Conservation (phyloP, 2,329 filamentous ascomycete species). For the Thielaviopsis cerberus region DNA sequence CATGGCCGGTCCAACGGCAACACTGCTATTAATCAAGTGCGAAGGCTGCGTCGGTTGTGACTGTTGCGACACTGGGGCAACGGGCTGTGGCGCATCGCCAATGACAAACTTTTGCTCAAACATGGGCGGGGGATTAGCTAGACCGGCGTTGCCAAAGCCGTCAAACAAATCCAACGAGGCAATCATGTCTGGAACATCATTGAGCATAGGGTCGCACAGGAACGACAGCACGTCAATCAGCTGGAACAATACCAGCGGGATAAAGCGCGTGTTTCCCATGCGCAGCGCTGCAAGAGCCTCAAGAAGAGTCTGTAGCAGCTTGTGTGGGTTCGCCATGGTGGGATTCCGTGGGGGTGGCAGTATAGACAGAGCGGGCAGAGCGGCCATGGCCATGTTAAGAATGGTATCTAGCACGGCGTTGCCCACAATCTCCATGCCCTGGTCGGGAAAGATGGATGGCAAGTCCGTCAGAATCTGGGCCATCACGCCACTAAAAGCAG, state of each 20-base stretch:
- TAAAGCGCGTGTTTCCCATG: conserved; percentile 57
- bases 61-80: not conserved
- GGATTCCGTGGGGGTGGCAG: conserved; percentile 40
- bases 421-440: conserved; percentile 56
- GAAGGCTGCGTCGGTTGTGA: not conserved
- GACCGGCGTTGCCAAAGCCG: conserved; percentile 43
- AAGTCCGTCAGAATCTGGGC: conserved; percentile 36
- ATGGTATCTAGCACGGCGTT: conserved; percentile 50
- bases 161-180: conserved; percentile 45
- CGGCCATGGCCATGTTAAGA: conserved; percentile 47
- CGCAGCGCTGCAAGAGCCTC: conserved; percentile 51
- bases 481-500: conserved; percentile 9
- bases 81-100: conserved; percentile 1
- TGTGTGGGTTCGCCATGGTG: conserved; percentile 41
- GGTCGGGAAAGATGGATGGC: conserved; percentile 51
- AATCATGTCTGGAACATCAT: conserved; percentile 36
- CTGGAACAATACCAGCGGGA: conserved; percentile 60
- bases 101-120: conserved; percentile 7
- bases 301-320: conserved; percentile 53
- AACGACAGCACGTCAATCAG: conserved; percentile 52
- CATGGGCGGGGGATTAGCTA: conserved; percentile 32
- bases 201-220: conserved; percentile 40
- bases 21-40: not conserved
- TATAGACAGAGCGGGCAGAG: conserved; percentile 31
- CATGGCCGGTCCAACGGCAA: conserved; percentile 1